These are phyloP conservation scores for Debaryomyces sp. DNA, from an alignment of 1,139 yeast species.

Conservation along the genomic window DNA sequence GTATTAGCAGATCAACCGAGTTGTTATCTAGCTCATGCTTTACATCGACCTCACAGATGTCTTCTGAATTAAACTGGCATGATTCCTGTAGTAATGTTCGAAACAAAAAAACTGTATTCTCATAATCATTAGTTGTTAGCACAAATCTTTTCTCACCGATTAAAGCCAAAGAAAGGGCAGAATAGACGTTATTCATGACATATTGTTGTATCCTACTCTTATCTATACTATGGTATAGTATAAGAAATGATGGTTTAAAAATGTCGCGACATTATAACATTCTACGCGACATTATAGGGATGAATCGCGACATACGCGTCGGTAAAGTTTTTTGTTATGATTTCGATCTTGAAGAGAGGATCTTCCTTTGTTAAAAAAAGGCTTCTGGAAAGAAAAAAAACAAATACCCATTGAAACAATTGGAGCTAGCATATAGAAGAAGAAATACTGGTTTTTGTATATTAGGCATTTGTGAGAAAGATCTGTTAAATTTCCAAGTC, in stretches of 20 bases:
- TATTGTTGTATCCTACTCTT: background rate
- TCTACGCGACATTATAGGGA: background rate
- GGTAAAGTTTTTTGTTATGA: background rate
- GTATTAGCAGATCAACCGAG: constrained; percentile 6
- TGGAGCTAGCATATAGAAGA: background rate
- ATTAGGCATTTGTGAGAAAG: background rate
- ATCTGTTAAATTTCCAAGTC: background rate
- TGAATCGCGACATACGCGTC: constrained; percentile 6
- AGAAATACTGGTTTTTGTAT: background rate
- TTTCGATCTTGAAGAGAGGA: background rate
- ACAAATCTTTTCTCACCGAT: constrained; percentile 25
- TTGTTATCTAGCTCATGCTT: constrained; percentile 11
- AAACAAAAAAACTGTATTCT: constrained; percentile 5
- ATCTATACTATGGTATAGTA: background rate
- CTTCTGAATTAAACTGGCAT: constrained; percentile 13
- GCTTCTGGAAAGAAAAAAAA: background rate
- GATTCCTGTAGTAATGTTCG: constrained; percentile 4
- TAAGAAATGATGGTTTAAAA: background rate
- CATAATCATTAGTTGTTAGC: constrained; percentile 19
- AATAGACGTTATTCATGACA: constrained; percentile 28
- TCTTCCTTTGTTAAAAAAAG: background rate
- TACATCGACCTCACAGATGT: constrained; percentile 22
- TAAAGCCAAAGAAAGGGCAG: constrained; percentile 30
- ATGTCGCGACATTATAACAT: background rate
- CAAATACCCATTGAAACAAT: background rate